Percentiles rank a stretch among this genome's conserved stretches.
Conservation (phyloP, 2,329 filamentous ascomycete species). For the Ophiostoma angusticollis region DNA sequence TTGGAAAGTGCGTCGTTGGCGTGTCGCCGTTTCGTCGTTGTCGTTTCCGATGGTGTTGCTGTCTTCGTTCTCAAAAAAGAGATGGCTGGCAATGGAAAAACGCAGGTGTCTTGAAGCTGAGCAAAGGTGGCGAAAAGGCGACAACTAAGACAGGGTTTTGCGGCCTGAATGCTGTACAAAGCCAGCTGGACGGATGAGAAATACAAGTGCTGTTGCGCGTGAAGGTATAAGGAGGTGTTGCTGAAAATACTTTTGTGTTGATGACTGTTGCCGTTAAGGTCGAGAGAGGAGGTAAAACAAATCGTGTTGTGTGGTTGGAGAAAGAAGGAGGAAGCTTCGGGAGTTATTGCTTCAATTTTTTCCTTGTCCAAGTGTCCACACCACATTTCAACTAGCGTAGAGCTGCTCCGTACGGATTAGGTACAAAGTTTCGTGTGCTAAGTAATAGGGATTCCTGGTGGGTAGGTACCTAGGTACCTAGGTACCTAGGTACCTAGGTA, state of each 20-base stretch:
- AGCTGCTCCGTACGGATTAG: constrained; percentile 13
- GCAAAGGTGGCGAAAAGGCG: constrained; percentile 3
- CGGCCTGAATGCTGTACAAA: neutral
- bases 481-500: too few species aligned
- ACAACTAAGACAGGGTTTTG: neutral
- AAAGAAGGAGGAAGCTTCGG: constrained; percentile 5
- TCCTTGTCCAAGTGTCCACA: constrained; percentile 2
- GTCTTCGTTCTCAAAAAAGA: too few species aligned
- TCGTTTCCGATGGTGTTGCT: too few species aligned
- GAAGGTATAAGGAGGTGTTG: neutral
- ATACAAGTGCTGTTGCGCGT: neutral
- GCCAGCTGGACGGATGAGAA: neutral
- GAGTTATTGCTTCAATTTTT: constrained; percentile 9
- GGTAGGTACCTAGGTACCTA: too few species aligned
- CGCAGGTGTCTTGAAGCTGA: too few species aligned
- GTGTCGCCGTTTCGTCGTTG: too few species aligned
- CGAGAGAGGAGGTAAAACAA: neutral
- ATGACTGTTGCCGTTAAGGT: neutral
- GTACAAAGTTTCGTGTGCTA: constrained; percentile 7
- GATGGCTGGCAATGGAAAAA: neutral
- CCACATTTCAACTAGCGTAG: constrained; percentile 8
- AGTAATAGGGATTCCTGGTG: constrained; percentile 10
- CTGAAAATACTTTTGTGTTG: neutral
- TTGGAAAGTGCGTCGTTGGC: too few species aligned
- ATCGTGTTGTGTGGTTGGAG: constrained; percentile 6